Conservation (phyloP, 257 asterid species). For the Solanum dulcamara region DNA sequence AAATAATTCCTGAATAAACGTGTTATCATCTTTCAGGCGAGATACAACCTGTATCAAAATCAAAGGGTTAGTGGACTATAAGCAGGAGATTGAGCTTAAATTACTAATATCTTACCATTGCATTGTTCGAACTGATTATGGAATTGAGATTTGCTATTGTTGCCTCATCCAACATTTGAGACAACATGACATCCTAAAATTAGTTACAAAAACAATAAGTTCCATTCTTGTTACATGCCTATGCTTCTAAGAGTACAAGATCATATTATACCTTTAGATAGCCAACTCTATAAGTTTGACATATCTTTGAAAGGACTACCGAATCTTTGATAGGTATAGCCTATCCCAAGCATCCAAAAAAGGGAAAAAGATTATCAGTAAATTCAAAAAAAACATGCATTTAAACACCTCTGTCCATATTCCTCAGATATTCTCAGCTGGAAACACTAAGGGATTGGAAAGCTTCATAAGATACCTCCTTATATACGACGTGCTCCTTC, state of each 20-base stretch:
- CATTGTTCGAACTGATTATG: constrained; percentile 74
- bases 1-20: constrained; percentile 80
- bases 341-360: constrained; percentile 22
- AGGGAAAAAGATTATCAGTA: constrained; percentile 4
- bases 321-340: constrained; percentile 83
- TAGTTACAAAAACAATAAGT: constrained; percentile 11
- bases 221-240: background rate
- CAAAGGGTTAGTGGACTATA: constrained; percentile 7
- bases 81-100: background rate
- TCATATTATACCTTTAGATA: constrained; percentile 62
- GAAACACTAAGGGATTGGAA: background rate
- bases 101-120: constrained; percentile 42
- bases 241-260: background rate
- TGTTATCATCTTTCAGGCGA: constrained; percentile 69
- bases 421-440: background rate
- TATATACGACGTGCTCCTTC: constrained; percentile 69
- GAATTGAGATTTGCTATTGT: constrained; percentile 58
- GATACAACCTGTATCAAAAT: constrained; percentile 58
- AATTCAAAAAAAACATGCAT: background rate
- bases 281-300: constrained; percentile 80
- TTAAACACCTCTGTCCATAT: background rate
- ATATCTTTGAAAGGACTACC: constrained; percentile 71
- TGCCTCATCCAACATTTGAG: constrained; percentile 70
- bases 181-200: constrained; percentile 77
- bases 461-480: constrained; percentile 49